phyloP scores from a whole-genome alignment of 768 basidiomycete genomes.

The Strobilomyces dryophilus region DNA sequence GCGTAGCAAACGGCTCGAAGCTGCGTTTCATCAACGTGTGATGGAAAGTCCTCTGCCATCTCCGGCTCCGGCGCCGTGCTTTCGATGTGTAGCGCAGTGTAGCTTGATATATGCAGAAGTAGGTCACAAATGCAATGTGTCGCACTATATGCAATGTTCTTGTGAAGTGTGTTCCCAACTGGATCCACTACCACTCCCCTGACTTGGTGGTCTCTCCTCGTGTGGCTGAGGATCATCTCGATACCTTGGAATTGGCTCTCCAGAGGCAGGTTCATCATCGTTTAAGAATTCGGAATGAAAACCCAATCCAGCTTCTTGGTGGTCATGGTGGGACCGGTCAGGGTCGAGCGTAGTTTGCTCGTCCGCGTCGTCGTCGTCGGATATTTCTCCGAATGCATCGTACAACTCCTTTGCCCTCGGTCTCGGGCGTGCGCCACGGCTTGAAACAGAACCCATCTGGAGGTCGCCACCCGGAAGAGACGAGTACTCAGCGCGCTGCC shows the following conservation, averaged over 20 bases:
- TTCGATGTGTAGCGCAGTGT: conserved; percentile 13
- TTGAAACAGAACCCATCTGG: conserved; percentile 68
- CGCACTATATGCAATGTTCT: conserved; percentile 23
- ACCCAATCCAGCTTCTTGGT: conserved; percentile 38
- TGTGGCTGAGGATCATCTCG: conserved; percentile 49
- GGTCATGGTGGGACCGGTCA: conserved; percentile 31
- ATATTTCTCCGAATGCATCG: conserved; percentile 91
- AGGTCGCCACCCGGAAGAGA: conserved; percentile 64
- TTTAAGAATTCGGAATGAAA: conserved; percentile 83
- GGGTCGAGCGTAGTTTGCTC: conserved; percentile 63
- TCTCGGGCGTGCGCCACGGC: conserved; percentile 31
- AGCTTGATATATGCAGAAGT: conserved; percentile 19
- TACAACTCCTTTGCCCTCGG: conserved; percentile 85
- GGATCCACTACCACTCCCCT: conserved; percentile 44
- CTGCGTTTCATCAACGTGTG: conserved; percentile 57
- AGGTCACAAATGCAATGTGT: conserved; percentile 17
- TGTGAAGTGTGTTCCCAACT: conserved; percentile 74
- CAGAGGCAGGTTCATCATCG: conserved; percentile 57
- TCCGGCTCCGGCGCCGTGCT: conserved; percentile 1
- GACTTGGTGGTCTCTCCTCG: conserved; percentile 25
- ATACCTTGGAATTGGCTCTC: conserved; percentile 34
- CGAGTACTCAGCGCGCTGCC: conserved; percentile 46
- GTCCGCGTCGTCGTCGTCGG: conserved; percentile 75
- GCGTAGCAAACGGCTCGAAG: conserved; percentile 81
- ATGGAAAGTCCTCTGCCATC: neutral